Percentiles rank a stretch among this genome's conserved stretches.
These are phyloP conservation scores for Trypanosoma melophagium DNA, from an alignment of 208 protist genomes.

Conservation along the genomic window DNA sequence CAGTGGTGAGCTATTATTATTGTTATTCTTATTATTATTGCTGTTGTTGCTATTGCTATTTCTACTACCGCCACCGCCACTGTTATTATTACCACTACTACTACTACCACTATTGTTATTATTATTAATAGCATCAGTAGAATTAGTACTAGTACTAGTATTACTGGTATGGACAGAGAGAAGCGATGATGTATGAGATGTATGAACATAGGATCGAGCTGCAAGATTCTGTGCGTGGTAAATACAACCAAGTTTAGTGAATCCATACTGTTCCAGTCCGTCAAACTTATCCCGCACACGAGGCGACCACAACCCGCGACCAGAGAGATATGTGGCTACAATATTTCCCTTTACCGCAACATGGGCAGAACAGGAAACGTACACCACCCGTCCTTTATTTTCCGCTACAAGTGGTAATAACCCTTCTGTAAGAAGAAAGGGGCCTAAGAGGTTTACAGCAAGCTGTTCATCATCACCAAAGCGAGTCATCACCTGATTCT, in stretches of 20 bases:
- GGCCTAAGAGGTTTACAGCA: conserved; percentile 73
- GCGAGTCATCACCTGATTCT: conserved; percentile 51
- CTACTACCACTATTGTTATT: conserved; percentile 16
- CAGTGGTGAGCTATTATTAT: conserved; percentile 30
- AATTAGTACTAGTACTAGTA: background rate
- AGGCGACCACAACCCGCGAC: conserved; percentile 65
- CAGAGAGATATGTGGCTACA: conserved; percentile 63
- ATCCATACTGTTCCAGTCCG: conserved; percentile 80
- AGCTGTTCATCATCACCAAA: conserved; percentile 80
- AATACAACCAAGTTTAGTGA: conserved; percentile 86
- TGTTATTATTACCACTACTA: conserved; percentile 9
- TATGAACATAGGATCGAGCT: conserved; percentile 51
- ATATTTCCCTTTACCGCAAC: conserved; percentile 60
- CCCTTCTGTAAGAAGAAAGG: conserved; percentile 76
- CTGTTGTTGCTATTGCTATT: conserved; percentile 17
- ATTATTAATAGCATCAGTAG: background rate
- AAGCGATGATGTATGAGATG: conserved; percentile 8
- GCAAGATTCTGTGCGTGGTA: conserved; percentile 82
- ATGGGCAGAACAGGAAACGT: conserved; percentile 74
- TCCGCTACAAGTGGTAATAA: conserved; percentile 69
- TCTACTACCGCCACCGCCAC: conserved; percentile 8
- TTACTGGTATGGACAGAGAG: conserved; percentile 1
- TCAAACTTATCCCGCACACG: conserved; percentile 66
- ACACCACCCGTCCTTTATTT: conserved; percentile 65
- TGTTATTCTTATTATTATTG: conserved; percentile 11